A percentile compares a stretch with the other conserved stretches of the same genome.
phyloP scores from a whole-genome alignment of 306 rosid genomes.

The Styphnolobium japonicum region DNA sequence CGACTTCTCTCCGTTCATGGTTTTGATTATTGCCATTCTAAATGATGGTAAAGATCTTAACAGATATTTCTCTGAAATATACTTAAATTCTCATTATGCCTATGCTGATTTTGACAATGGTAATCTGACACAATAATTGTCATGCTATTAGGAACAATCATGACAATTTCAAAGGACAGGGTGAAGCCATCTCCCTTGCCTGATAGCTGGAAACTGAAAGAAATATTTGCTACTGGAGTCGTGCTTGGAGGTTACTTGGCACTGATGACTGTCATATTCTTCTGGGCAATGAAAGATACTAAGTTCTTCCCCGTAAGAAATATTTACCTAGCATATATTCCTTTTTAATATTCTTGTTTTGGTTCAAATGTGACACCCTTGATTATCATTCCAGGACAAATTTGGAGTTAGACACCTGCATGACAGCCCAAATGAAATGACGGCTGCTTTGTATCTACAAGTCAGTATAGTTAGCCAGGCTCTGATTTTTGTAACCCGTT shows the following conservation, averaged over 20 bases:
- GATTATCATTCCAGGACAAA: constrained; percentile 44
- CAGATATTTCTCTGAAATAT: neutral
- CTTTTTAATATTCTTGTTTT: neutral
- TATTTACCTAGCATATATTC: neutral
- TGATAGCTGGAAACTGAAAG: constrained; percentile 96
- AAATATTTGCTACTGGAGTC: constrained; percentile 87
- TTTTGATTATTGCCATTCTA: constrained; percentile 93
- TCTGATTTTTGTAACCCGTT: constrained; percentile 88
- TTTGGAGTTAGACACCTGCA: constrained; percentile 60
- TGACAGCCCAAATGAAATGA: constrained; percentile 45
- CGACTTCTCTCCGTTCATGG: constrained; percentile 99
- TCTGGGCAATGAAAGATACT: constrained; percentile 78
- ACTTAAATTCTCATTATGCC: neutral
- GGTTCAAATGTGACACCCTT: constrained; percentile 14
- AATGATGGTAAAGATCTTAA: constrained; percentile 70
- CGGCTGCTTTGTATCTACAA: constrained; percentile 91
- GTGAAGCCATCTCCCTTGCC: constrained; percentile 98
- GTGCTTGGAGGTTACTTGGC: constrained; percentile 96
- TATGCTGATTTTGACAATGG: neutral
- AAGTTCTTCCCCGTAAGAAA: constrained; percentile 70
- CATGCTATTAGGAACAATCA: constrained; percentile 71
- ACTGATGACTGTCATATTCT: constrained; percentile 87
- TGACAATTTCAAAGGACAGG: constrained; percentile 99
- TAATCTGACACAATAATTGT: constrained; percentile 17
- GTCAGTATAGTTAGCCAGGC: constrained; percentile 99